phyloP scores from a whole-genome alignment of 2,329 filamentous ascomycete genomes.

The Aspergillus oerlinghausenensis region DNA sequence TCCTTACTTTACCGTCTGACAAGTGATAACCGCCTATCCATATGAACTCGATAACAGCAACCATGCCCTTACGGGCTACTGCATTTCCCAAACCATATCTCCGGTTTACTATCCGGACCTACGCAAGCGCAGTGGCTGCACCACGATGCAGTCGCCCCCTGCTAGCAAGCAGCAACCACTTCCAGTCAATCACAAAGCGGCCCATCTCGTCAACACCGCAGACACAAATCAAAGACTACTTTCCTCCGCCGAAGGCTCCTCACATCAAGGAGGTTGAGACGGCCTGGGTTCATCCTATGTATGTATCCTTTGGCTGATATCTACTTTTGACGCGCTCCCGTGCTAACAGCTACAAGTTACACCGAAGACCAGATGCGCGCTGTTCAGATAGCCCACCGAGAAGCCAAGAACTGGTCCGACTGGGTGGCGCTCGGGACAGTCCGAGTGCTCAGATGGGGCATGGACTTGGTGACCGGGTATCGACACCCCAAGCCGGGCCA shows the following conservation, averaged over 20 bases:
- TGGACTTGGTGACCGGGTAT: slow-evolving; percentile 78
- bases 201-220: slow-evolving; percentile 36
- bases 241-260: slow-evolving; percentile 54
- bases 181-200: slow-evolving; percentile 19
- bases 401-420: slow-evolving; percentile 69
- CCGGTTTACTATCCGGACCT: slow-evolving; percentile 21
- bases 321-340: neutral
- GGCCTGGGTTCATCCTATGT: slow-evolving; percentile 64
- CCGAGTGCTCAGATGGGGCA: slow-evolving; percentile 68
- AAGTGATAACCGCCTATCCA: slow-evolving; percentile 3
- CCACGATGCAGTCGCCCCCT: slow-evolving; percentile 16
- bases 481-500: slow-evolving; percentile 60
- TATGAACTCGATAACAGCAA: slow-evolving; percentile 28
- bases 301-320: slow-evolving; percentile 14
- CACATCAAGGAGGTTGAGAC: slow-evolving; percentile 60
- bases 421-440: slow-evolving; percentile 73
- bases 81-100: slow-evolving; percentile 23
- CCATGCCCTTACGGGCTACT: slow-evolving; percentile 25
- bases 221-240: slow-evolving; percentile 48
- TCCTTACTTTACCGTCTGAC: neutral
- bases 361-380: slow-evolving; percentile 72
- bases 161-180: slow-evolving; percentile 10
- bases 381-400: slow-evolving; percentile 71
- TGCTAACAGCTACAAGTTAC: slow-evolving; percentile 45
- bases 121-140: slow-evolving; percentile 19